Conservation (phyloP, 2,329 filamentous ascomycete genomes). For the Diaporthe citriasiana region DNA sequence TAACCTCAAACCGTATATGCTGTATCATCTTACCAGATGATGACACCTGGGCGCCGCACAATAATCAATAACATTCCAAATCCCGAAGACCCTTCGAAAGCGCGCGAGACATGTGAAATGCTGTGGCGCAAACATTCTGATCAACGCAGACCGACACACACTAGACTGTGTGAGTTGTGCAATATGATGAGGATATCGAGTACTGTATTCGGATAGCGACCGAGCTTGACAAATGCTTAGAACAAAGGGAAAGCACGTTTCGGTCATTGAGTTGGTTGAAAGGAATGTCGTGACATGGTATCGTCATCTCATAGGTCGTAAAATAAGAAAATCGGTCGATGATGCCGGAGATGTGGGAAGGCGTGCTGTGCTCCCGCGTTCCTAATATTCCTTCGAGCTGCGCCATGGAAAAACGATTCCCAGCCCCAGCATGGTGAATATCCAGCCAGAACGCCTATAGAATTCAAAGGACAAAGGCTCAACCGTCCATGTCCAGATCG, state of each 20-base stretch:
- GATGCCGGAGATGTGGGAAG: conserved; percentile 32
- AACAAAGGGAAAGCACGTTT: conserved; percentile 22
- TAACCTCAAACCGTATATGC: background rate
- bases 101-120: background rate
- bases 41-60: conserved; percentile 18
- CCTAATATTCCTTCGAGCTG: conserved; percentile 25
- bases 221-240: conserved; percentile 21
- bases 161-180: conserved; percentile 17
- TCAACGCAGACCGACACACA: conserved; percentile 21
- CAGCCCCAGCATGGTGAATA: conserved; percentile 42
- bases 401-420: conserved; percentile 24
- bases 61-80: conserved; percentile 36
- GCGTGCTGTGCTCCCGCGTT: conserved; percentile 37
- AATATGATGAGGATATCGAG: conserved; percentile 34
- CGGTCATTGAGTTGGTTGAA: conserved; percentile 33
- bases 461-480: conserved; percentile 45
- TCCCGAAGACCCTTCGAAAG: conserved; percentile 18
- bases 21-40: conserved; percentile 2
- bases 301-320: conserved; percentile 40
- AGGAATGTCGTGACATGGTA: conserved; percentile 40
- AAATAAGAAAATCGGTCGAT: conserved; percentile 37
- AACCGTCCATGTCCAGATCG: conserved; percentile 43
- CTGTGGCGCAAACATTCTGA: conserved; percentile 20
- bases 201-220: conserved; percentile 33
- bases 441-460: conserved; percentile 45